Percentiles rank a stretch among this genome's conserved stretches.
Conservation (phyloP, 148 eudicot species). For the Silene conica region DNA sequence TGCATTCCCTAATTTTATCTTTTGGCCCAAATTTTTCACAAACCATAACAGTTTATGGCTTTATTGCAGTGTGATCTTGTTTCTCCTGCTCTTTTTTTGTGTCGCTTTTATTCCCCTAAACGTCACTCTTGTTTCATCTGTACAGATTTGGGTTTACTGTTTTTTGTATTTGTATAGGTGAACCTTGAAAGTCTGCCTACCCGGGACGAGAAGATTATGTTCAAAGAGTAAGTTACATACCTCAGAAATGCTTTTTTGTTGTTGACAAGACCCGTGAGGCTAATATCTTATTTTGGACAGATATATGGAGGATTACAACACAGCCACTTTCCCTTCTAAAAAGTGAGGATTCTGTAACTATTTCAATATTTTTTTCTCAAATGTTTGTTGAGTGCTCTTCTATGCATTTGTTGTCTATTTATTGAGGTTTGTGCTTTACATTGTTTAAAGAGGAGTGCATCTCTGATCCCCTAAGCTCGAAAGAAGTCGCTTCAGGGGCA, state of each 20-base stretch:
- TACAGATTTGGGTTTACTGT: neutral
- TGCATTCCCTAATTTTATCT: neutral
- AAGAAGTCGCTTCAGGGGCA: neutral
- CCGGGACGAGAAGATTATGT: constrained; percentile 96
- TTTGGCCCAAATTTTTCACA: neutral
- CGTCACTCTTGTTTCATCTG: neutral
- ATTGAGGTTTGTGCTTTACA: neutral
- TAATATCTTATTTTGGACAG: constrained; percentile 34
- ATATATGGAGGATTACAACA: constrained; percentile 97
- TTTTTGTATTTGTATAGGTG: constrained; percentile 41
- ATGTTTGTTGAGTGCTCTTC: neutral
- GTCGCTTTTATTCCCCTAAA: neutral
- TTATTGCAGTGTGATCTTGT: neutral
- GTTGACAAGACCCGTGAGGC: neutral
- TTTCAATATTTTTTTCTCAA: constrained; percentile 7
- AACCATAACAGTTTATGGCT: neutral
- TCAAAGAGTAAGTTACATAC: constrained; percentile 64
- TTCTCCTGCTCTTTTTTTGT: neutral
- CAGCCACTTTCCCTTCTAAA: constrained; percentile 90
- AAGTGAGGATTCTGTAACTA: constrained; percentile 50
- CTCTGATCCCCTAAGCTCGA: neutral
- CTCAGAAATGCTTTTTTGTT: neutral
- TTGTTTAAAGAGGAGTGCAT: neutral
- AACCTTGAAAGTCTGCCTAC: constrained; percentile 88
- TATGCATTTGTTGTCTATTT: too few relatives aligned